Evolutionary conservation across 2,329 filamentous ascomycete species (phyloP), one percentile per base, ranked within the genome.

Genomic region (Capronia americana): DNA sequence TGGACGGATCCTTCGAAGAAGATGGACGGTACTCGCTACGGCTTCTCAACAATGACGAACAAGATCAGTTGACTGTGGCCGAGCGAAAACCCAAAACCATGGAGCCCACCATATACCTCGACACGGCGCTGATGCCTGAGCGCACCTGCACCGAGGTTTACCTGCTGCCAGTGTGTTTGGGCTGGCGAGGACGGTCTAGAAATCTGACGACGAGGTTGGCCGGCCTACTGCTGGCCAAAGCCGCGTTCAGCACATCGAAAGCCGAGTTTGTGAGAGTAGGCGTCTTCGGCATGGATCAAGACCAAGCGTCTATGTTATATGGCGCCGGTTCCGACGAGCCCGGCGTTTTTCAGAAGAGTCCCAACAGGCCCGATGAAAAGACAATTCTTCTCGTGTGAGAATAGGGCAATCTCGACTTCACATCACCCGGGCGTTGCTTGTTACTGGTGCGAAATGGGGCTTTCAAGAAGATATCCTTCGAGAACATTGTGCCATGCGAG

Each of bases 51-150:
- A 6, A 28, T 30, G 24, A 7, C 24, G 50, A 53, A 24, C 50
- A 24, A 17, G 12, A 34, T 32, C 57, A 50, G 44, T 50, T 44
- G 34, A 12, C n/a, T n/a, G 11, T n/a, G n/a, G 20, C n/a, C 10
- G 10, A 34, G 26, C 17, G 30, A 17, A 26, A 11, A 38, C 17
- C 30, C n/a, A 7, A 50, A n/a, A 44, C 28, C n/a, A 58, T 60
- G 41, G 41, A 60, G 8, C 57, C 57, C 26, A 60, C 26, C 17
- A 38, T 60, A 24, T 60, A 60, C 46, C 44, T 60, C n/a, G 57
- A 60, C n/a, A 51, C 32, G 28, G n/a, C 57, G 10, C 28, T 60
- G 57, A 32, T 60, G 41, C 44, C 57, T 32, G 26, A 60, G 12
- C 44, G 20, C 23, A 38, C 44, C 20, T 50, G 17, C 17, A 60